Evolutionary conservation across 345 rosid genomes (phyloP), one percentile per base, ranked within the genome.

Genomic region (Populus pruinosa): DNA sequence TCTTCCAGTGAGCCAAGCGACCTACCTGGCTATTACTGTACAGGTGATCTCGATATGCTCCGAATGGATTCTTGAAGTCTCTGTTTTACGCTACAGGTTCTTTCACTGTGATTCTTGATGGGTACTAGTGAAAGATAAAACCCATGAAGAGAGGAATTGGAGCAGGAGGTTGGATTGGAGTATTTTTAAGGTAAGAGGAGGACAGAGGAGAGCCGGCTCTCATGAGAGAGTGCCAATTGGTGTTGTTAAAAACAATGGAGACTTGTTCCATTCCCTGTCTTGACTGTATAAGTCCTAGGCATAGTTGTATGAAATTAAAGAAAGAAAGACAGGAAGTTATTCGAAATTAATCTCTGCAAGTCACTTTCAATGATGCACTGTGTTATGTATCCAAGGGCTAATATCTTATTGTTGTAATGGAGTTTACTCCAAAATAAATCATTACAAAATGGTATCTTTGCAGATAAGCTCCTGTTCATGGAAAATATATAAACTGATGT

Each of bases 241-340:
- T 35, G 89, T 83, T 61, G 90, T 76, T 5, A 76, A 86, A 81
- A 84, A 23, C 90, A 68, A 89, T 49, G 89, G 69, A 0, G 89
- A 83, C 85, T 85, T 82, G 88, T 79, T 87, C 91, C 74, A 77
- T 76, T 70, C 84, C 82, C 78, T 82, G 89, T 85, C 88, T 33
- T 31, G 2, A 67, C 69, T 50, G 43, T 66, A 67, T 9, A 61
- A 33, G 9, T 56, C 63, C 36, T 10, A 71, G 64, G 38, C 73
- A 29, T 49, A 36, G 11, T 10, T 9, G 78, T 71, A 38, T 36
- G 38, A 68, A 67, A 33, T 75, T 25, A 25, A 25, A 25, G 25
- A 23, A 64, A 33, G 23, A 62, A 77, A 66, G 25, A 50, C 35
- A 39, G 33, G 47, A 43, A 47, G 41, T 59, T 47, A 63, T 11